Conservation (phyloP, 768 basidiomycete species). For the Agrocybe praecox region DNA sequence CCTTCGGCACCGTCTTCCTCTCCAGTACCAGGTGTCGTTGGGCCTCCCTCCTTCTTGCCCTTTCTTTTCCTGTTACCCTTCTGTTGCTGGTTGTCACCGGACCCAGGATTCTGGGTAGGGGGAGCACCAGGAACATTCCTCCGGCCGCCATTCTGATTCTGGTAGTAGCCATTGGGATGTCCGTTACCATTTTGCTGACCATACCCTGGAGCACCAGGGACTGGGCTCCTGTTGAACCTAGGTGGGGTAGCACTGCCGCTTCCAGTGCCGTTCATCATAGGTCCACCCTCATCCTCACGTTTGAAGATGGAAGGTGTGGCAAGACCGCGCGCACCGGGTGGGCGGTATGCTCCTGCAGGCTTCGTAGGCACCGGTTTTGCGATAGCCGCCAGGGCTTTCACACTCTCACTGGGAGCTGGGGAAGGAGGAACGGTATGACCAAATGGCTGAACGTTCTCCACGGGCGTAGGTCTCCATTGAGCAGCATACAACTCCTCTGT, state of each 20-base stretch:
- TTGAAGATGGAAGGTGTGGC: slow-evolving; percentile 89
- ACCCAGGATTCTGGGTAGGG: slow-evolving; percentile 46
- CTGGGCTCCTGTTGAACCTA: slow-evolving; percentile 61
- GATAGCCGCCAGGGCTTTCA: slow-evolving; percentile 46
- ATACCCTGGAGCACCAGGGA: slow-evolving; percentile 49
- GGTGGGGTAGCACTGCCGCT: slow-evolving; percentile 66
- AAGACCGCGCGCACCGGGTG: slow-evolving; percentile 89
- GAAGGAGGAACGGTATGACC: slow-evolving; percentile 66
- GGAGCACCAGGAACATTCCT: slow-evolving; percentile 81
- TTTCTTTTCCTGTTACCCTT: slow-evolving; percentile 66
- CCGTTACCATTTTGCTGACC: slow-evolving; percentile 29
- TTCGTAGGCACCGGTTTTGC: slow-evolving; percentile 62
- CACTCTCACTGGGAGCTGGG: slow-evolving; percentile 65
- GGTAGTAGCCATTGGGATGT: slow-evolving; percentile 31
- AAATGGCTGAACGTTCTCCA: slow-evolving; percentile 71
- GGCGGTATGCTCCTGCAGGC: slow-evolving; percentile 88
- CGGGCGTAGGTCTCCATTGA: slow-evolving; percentile 75
- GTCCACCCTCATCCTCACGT: slow-evolving; percentile 88
- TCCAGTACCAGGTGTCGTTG: slow-evolving; percentile 15
- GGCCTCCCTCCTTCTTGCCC: slow-evolving; percentile 38
- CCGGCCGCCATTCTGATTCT: slow-evolving; percentile 42
- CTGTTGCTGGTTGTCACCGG: slow-evolving; percentile 30
- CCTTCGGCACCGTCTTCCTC: slow-evolving; percentile 48
- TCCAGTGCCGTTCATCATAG: slow-evolving; percentile 44
- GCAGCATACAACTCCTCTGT: slow-evolving; percentile 91